phyloP scores from a whole-genome alignment of 768 basidiomycete species.

The Tylopilus rubrobrunneus region DNA sequence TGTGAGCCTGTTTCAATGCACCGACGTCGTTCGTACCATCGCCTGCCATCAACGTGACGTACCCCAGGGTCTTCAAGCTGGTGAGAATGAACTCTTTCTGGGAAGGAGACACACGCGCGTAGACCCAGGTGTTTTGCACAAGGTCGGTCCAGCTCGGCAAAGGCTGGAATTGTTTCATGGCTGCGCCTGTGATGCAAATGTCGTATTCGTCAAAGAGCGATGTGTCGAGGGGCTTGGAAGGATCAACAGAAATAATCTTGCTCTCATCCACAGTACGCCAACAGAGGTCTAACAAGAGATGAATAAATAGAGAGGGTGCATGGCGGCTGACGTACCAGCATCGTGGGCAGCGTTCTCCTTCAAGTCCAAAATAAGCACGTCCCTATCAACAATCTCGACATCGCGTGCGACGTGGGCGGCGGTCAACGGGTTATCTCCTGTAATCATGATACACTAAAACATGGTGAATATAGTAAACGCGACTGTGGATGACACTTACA shows the following conservation, averaged over 20 bases:
- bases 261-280: slow-evolving; percentile 95
- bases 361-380: slow-evolving; percentile 87
- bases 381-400: slow-evolving; percentile 96
- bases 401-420: slow-evolving; percentile 94
- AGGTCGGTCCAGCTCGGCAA: slow-evolving; percentile 71
- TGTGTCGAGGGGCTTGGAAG: slow-evolving; percentile 70
- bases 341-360: slow-evolving; percentile 74
- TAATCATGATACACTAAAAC: slow-evolving; percentile 94
- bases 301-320: not conserved
- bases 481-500: slow-evolving; percentile 45
- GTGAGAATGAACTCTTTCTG: slow-evolving; percentile 97
- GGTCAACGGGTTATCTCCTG: slow-evolving; percentile 96
- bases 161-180: slow-evolving; percentile 83
- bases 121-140: slow-evolving; percentile 96
- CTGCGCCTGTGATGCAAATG: slow-evolving; percentile 94
- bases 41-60: slow-evolving; percentile 94
- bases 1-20: slow-evolving; percentile 95
- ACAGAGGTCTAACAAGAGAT: slow-evolving; percentile 57
- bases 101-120: slow-evolving; percentile 92
- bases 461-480: not conserved
- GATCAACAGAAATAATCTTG: slow-evolving; percentile 83
- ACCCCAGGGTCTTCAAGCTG: slow-evolving; percentile 83
- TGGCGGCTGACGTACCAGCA: slow-evolving; percentile 47
- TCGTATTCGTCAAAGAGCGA: slow-evolving; percentile 84
- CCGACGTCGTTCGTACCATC: slow-evolving; percentile 99